Evolutionary conservation across 2,329 filamentous ascomycete species (phyloP).

Genomic region (Calonectria pseudoreteaudii): DNA sequence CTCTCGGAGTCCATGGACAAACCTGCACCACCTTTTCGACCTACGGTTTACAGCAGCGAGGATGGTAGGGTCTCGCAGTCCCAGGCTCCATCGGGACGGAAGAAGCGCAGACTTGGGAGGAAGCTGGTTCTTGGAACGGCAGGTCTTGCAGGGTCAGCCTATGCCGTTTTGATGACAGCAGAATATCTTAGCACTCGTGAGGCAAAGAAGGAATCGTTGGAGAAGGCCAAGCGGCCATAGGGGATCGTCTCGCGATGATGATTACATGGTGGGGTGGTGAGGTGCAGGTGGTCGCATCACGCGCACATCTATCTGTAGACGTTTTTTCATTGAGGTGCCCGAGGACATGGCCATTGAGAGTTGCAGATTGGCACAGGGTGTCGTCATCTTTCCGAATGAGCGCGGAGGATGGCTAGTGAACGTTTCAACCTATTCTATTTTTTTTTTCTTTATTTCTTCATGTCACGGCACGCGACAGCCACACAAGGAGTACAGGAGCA

Average conservation of each 20-base stretch:
- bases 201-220: not conserved
- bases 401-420: not conserved
- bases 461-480: not conserved
- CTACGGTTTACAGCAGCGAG: slow-evolving; percentile 57
- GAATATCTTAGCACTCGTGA: slow-evolving; percentile 68
- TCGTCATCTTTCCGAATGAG: slow-evolving; percentile 1
- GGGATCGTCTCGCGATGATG: slow-evolving; percentile 48
- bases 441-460: not conserved
- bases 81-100: slow-evolving; percentile 46
- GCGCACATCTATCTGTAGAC: not conserved
- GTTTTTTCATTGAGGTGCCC: not conserved
- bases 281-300: not conserved
- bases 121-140: slow-evolving; percentile 65
- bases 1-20: slow-evolving; percentile 44
- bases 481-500: slow-evolving; percentile 2
- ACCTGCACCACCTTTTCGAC: slow-evolving; percentile 49
- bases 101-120: slow-evolving; percentile 57
- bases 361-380: not conserved
- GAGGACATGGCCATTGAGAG: not conserved
- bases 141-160: slow-evolving; percentile 67
- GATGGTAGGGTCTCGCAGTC: slow-evolving; percentile 63
- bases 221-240: slow-evolving; percentile 46
- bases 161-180: slow-evolving; percentile 68
- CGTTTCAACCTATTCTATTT: not conserved
- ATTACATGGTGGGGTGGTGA: not conserved